Percentiles rank a stretch among this genome's conserved stretches.
Conservation (phyloP, 2,329 filamentous ascomycete species). For the Arthrobotrys megalospora region DNA sequence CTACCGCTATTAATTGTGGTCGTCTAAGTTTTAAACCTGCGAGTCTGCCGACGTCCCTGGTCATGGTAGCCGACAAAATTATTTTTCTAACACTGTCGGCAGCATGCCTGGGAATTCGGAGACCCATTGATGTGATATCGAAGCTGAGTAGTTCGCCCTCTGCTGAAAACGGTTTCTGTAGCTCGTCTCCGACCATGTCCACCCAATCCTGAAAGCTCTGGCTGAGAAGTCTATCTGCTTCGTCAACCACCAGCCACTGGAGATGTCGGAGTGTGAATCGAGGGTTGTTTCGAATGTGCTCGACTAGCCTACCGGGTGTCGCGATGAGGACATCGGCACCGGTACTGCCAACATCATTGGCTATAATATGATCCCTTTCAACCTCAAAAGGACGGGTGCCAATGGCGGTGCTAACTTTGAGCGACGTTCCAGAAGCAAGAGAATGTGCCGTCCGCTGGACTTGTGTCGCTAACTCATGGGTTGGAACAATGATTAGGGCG, state of each 20-base stretch:
- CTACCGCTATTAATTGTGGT: slow-evolving; percentile 83
- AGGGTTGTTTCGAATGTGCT: slow-evolving; percentile 86
- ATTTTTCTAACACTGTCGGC: slow-evolving; percentile 78
- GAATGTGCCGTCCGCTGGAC: slow-evolving; percentile 83
- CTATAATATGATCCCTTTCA: slow-evolving; percentile 75
- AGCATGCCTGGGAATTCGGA: slow-evolving; percentile 63
- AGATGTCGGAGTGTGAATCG: slow-evolving; percentile 85
- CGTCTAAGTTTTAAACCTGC: slow-evolving; percentile 79
- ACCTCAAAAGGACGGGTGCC: slow-evolving; percentile 81
- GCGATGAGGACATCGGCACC: slow-evolving; percentile 89
- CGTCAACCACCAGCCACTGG: slow-evolving; percentile 91
- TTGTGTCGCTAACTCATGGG: slow-evolving; percentile 89
- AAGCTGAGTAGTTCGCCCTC: slow-evolving; percentile 67
- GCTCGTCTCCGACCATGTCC: slow-evolving; percentile 77
- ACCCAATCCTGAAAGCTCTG: slow-evolving; percentile 96
- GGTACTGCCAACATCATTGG: slow-evolving; percentile 69
- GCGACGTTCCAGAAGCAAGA: slow-evolving; percentile 78
- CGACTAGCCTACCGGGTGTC: slow-evolving; percentile 91
- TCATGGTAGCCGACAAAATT: slow-evolving; percentile 92
- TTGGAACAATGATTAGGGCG: slow-evolving; percentile 89
- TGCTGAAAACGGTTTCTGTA: slow-evolving; percentile 72
- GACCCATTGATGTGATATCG: slow-evolving; percentile 63
- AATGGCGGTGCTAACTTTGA: slow-evolving; percentile 85
- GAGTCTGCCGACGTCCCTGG: slow-evolving; percentile 84
- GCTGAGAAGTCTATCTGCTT: slow-evolving; percentile 90